Conservation (phyloP, 352 stramenopile species). For the Globisporangium acanthophoron region DNA sequence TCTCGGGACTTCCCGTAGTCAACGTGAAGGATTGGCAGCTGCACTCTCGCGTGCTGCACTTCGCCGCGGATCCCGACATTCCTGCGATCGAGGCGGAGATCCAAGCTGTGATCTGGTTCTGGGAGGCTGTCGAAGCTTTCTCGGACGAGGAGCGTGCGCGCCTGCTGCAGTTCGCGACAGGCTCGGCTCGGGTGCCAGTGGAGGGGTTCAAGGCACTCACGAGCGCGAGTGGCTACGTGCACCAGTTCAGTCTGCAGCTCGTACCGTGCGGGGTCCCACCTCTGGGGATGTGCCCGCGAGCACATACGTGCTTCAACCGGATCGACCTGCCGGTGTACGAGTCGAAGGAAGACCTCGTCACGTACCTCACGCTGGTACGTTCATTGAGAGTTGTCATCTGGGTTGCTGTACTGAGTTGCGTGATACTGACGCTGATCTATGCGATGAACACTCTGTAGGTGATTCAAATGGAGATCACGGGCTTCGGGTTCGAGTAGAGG, state of each 20-base stretch:
- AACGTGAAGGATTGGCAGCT: slow-evolving; percentile 86
- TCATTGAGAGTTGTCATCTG: slow-evolving; percentile 9
- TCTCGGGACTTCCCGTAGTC: slow-evolving; percentile 81
- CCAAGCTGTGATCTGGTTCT: slow-evolving; percentile 88
- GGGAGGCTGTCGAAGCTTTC: slow-evolving; percentile 81
- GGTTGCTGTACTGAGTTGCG: background rate
- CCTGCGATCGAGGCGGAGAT: slow-evolving; percentile 45
- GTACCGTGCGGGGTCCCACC: slow-evolving; percentile 37
- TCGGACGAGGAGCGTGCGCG: slow-evolving; percentile 91
- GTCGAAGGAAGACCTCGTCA: slow-evolving; percentile 80
- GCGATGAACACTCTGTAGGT: slow-evolving; percentile 19
- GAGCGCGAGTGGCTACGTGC: slow-evolving; percentile 75
- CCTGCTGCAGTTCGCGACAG: slow-evolving; percentile 97
- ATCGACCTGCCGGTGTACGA: slow-evolving; percentile 81
- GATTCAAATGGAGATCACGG: slow-evolving; percentile 86
- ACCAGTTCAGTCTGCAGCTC: slow-evolving; percentile 77
- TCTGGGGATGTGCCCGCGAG: slow-evolving; percentile 63
- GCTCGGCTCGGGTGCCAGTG: slow-evolving; percentile 92
- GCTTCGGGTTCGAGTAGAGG: slow-evolving; percentile 53
- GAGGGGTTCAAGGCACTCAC: slow-evolving; percentile 78
- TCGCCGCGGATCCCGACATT: slow-evolving; percentile 38
- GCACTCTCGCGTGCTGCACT: slow-evolving; percentile 58
- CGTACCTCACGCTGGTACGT: slow-evolving; percentile 78
- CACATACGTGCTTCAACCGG: slow-evolving; percentile 88
- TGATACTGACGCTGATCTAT: slow-evolving; percentile 16